phyloP scores from a whole-genome alignment of 2,329 filamentous ascomycete species.

The Podosphaera fusca region DNA sequence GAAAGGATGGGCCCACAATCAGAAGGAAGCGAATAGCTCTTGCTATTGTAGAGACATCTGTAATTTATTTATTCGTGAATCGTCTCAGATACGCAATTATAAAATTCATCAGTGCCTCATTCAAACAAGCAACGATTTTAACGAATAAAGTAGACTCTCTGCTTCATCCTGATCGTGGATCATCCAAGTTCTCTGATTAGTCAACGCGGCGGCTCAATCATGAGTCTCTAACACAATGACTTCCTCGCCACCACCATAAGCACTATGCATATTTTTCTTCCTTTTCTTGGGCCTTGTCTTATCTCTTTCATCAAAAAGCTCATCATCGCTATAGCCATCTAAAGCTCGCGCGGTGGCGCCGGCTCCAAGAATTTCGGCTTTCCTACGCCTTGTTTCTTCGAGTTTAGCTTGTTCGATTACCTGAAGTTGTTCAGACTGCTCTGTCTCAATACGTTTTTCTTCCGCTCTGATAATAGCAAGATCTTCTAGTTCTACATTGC shows the following conservation, averaged over 20 bases:
- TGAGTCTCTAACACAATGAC: constrained; percentile 13
- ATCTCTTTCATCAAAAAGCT: constrained; percentile 5
- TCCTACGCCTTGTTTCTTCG: constrained; percentile 11
- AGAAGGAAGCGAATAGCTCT: too few relatives aligned
- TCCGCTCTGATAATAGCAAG: constrained; percentile 33
- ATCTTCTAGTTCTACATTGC: constrained; percentile 28
- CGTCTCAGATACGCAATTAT: too few relatives aligned
- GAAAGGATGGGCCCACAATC: too few relatives aligned
- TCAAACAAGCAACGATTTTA: too few relatives aligned
- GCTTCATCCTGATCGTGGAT: neutral
- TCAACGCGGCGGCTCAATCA: constrained; percentile 1
- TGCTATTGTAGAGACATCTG: too few relatives aligned
- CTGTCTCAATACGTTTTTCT: constrained; percentile 20
- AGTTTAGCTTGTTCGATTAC: constrained; percentile 20
- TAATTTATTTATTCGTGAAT: too few relatives aligned
- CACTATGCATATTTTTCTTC: constrained; percentile 13
- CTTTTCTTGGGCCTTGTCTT: constrained; percentile 1
- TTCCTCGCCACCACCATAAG: constrained; percentile 12
- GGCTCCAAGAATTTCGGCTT: constrained; percentile 9
- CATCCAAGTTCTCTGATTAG: neutral
- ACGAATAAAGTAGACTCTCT: too few relatives aligned
- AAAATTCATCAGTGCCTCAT: too few relatives aligned
- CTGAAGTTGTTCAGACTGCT: constrained; percentile 24
- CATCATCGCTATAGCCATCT: constrained; percentile 6
- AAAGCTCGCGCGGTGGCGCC: constrained; percentile 4